These are phyloP conservation scores for Viridothelium virens DNA, from an alignment of 495 filamentous ascomycete species.

Conservation along the genomic window DNA sequence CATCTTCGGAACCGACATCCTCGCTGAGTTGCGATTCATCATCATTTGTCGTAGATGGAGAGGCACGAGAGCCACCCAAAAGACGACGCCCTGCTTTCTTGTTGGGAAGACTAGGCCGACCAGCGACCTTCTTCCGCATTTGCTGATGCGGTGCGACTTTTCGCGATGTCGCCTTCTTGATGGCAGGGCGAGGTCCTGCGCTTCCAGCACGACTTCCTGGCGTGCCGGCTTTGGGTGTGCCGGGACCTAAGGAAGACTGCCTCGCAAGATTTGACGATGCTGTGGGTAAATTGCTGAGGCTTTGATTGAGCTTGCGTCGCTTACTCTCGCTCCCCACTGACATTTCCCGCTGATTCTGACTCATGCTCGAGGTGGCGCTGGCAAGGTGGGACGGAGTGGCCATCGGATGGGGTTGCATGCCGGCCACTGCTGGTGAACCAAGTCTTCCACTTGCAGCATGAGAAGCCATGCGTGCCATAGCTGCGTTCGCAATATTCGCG, in stretches of 20 bases:
- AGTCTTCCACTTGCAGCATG: constrained; percentile 19
- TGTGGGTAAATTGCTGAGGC: constrained; percentile 55
- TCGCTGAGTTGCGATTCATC: constrained; percentile 25
- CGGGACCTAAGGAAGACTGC: constrained; percentile 74
- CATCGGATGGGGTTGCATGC: constrained; percentile 19
- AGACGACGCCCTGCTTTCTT: constrained; percentile 15
- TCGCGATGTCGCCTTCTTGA: constrained; percentile 45
- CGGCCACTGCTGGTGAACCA: constrained; percentile 17
- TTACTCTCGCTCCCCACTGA: constrained; percentile 65
- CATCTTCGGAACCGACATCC: constrained; percentile 20
- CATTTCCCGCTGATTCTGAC: constrained; percentile 54
- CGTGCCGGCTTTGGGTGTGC: constrained; percentile 72
- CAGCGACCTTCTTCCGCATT: constrained; percentile 47
- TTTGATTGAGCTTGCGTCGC: constrained; percentile 60
- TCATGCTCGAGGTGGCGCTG: constrained; percentile 54
- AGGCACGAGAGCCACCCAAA: neutral
- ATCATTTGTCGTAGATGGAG: constrained; percentile 30
- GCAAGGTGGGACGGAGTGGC: constrained; percentile 5
- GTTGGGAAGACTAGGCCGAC: constrained; percentile 22
- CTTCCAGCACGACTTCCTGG: constrained; percentile 61
- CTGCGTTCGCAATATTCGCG: constrained; percentile 31
- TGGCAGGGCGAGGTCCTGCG: constrained; percentile 54
- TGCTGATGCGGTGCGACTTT: constrained; percentile 56
- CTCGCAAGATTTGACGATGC: constrained; percentile 66
- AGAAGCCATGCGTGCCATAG: constrained; percentile 33